Evolutionary conservation across 768 basidiomycete genomes (phyloP), one percentile per base, ranked within the genome.

Genomic region (Tubosaeta brunneosetosa): DNA sequence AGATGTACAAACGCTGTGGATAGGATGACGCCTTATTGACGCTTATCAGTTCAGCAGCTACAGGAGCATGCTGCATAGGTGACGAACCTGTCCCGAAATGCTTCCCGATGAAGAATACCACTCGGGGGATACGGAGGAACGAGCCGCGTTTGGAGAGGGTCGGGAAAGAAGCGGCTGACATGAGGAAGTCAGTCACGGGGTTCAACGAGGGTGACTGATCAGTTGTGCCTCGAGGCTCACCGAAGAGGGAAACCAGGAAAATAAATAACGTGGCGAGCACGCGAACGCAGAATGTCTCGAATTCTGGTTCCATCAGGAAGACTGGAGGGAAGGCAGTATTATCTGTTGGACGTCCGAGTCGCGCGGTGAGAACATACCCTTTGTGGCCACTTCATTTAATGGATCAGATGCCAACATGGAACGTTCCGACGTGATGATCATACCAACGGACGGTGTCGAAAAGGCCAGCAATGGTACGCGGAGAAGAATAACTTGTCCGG

Each of bases 1-100:
- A 92, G 73, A 65, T 92, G 90, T 16, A 86, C 83, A 59, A 92
- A 92, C 0, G 88, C 89, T 0, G 90, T 92, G 4, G 89, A 83
- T 4, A 92, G 66, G 32, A 92, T 92, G 13, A 89, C 88, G 11
- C 88, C 88, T 80, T 52, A n/a, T 22, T 7, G 12, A 19, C 6
- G 16, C 10, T 4, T 26, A 26, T 47, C 34, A 26, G 19, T 50
- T 12, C 53, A 26, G 34, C 19, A 33, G 13, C n/a, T 27, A 9
- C 4, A 31, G 9, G 6, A 14, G 29, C 3, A 34, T 13, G n/a
- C 2, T 32, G 22, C 37, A 47, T 27, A 6, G n/a, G 3, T 36
- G 47, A 50, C 59, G 2, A 12, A 81, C 84, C 82, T 13, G 90
- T 91, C 33, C 90, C 90, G 59, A 91, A 91, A 64, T 92, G 90